Evolutionary conservation across 2,329 filamentous ascomycete genomes (phyloP).

Genomic region (Colletotrichum camelliae): DNA sequence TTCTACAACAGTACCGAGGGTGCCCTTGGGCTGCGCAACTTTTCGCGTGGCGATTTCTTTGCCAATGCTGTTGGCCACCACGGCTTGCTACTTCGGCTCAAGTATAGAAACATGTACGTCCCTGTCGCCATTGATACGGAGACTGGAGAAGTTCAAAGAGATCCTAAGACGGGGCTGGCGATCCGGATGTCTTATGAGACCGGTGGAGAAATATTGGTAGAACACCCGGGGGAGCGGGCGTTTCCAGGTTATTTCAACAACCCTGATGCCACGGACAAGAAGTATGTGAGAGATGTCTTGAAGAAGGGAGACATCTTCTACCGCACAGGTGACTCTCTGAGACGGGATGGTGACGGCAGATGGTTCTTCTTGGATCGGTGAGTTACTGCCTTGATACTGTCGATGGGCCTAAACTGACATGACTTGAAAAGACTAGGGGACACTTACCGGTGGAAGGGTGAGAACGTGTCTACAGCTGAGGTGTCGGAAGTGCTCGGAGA

Average conservation of each 20-base stretch:
- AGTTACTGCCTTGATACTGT: neutral
- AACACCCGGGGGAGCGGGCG: conserved; percentile 57
- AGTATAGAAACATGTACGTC: conserved; percentile 60
- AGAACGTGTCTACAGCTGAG: conserved; percentile 72
- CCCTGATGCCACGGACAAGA: conserved; percentile 68
- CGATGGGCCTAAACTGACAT: neutral
- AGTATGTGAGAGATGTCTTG: conserved; percentile 69
- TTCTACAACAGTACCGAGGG: conserved; percentile 84
- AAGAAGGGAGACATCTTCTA: conserved; percentile 72
- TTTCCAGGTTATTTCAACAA: conserved; percentile 78
- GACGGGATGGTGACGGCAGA: conserved; percentile 65
- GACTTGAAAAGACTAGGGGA: conserved; percentile 61
- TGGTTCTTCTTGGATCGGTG: conserved; percentile 70
- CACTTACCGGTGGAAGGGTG: conserved; percentile 77
- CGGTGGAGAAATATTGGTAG: conserved; percentile 79
- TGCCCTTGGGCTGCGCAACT: conserved; percentile 66
- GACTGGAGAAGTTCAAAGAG: conserved; percentile 69
- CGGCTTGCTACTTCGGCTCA: conserved; percentile 62
- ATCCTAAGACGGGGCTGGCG: conserved; percentile 72
- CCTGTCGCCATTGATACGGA: conserved; percentile 74
- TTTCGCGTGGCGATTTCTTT: conserved; percentile 65
- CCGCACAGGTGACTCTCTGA: conserved; percentile 70
- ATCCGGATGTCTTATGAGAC: conserved; percentile 66
- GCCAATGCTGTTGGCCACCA: conserved; percentile 74
- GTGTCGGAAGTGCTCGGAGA: conserved; percentile 68